phyloP scores from a whole-genome alignment of 1,139 yeast genomes.

The Taphrina wiesneri region DNA sequence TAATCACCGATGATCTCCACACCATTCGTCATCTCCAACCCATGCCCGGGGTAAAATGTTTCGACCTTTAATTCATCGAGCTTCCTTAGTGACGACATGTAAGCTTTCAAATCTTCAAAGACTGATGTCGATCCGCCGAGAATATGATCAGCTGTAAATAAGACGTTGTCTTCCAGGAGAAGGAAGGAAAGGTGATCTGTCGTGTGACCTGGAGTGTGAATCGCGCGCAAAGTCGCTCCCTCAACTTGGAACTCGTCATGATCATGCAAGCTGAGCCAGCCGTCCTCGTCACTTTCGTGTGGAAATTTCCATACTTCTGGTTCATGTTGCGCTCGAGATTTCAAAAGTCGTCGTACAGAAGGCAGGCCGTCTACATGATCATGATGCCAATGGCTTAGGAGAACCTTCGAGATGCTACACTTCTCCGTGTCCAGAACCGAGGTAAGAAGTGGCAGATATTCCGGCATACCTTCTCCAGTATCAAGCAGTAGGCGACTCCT shows the following conservation, averaged over 20 bases:
- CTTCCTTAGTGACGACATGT: constrained; percentile 44
- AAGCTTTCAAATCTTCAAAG: constrained; percentile 45
- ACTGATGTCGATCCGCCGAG: constrained; percentile 49
- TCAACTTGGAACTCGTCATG: constrained; percentile 41
- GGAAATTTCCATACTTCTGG: constrained; percentile 37
- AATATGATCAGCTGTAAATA: constrained; percentile 49
- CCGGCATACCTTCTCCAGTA: constrained; percentile 47
- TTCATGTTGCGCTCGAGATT: background rate
- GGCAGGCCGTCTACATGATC: constrained; percentile 48
- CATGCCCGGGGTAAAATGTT: constrained; percentile 48
- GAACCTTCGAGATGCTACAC: constrained; percentile 43
- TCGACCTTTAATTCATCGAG: constrained; percentile 41
- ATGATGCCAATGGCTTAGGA: constrained; percentile 49
- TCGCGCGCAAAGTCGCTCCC: constrained; percentile 45
- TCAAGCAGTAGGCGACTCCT: constrained; percentile 46
- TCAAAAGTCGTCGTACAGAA: constrained; percentile 36
- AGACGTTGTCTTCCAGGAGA: constrained; percentile 45
- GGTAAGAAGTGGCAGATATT: constrained; percentile 43
- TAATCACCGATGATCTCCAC: constrained; percentile 44
- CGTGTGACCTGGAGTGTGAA: constrained; percentile 49
- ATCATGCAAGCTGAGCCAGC: constrained; percentile 32
- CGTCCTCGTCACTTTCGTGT: constrained; percentile 34
- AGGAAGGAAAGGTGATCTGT: constrained; percentile 47
- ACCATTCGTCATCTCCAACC: constrained; percentile 46
- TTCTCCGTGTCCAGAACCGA: constrained; percentile 42